Conservation (phyloP, 257 asterid species). For the Parsonsia alboflavescens region DNA sequence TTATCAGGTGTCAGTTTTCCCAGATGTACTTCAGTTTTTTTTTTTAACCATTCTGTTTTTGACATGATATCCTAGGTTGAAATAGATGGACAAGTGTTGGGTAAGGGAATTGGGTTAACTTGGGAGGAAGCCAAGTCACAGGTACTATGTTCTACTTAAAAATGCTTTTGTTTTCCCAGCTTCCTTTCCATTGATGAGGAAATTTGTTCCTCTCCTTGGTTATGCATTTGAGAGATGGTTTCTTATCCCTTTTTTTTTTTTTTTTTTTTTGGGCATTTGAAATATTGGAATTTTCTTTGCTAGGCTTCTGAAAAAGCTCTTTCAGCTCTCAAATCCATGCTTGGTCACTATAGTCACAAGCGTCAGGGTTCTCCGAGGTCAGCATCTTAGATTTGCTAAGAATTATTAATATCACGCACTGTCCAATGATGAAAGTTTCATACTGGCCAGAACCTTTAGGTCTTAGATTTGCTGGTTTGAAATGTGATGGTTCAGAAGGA, state of each 20-base stretch:
- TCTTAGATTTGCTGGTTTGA: not conserved
- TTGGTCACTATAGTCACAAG: conserved; percentile 53
- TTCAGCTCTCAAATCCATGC: conserved; percentile 60
- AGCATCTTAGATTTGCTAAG: conserved; percentile 21
- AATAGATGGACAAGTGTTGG: conserved; percentile 77
- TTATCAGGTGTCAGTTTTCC: not conserved
- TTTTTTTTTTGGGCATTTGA: not conserved
- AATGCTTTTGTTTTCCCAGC: not conserved
- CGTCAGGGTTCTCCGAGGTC: conserved; percentile 85
- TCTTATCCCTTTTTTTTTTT: no score
- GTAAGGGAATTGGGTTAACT: conserved; percentile 78
- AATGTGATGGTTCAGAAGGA: not conserved
- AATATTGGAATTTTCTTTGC: conserved; percentile 12
- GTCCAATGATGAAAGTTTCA: not conserved
- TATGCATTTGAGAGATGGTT: not conserved
- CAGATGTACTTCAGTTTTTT: not conserved
- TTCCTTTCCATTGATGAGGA: no score
- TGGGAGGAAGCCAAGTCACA: conserved; percentile 93
- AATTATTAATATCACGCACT: not conserved
- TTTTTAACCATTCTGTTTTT: conserved; percentile 15
- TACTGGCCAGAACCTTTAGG: not conserved
- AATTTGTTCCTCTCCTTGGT: not conserved
- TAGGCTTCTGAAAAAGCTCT: conserved; percentile 98
- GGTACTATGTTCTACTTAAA: conserved; percentile 35
- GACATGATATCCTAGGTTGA: conserved; percentile 55